A percentile compares a stretch with the other conserved stretches of the same genome.
phyloP scores from a whole-genome alignment of 106 monocot species.

The Dendrobium officinale region DNA sequence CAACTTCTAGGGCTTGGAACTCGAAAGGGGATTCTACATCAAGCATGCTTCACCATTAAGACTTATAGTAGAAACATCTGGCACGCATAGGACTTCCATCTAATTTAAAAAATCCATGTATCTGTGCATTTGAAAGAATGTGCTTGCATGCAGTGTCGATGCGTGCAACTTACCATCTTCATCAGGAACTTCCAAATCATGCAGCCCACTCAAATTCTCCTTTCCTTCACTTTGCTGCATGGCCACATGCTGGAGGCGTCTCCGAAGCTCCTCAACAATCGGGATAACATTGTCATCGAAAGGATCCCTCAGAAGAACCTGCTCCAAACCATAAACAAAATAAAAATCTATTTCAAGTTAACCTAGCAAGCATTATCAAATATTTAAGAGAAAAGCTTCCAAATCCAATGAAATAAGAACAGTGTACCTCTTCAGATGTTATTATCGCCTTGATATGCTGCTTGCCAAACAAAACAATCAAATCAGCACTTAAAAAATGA shows the following conservation, averaged over 20 bases:
- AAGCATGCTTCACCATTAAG: not conserved
- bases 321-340: slow-evolving; percentile 2
- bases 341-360: not conserved
- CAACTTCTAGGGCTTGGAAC: slow-evolving; percentile 72
- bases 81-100: not conserved
- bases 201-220: slow-evolving; percentile 44
- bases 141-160: not conserved
- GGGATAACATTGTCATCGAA: slow-evolving; percentile 74
- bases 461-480: not conserved
- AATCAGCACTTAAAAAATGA: not conserved
- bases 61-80: not conserved
- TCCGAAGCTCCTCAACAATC: slow-evolving; percentile 88
- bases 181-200: slow-evolving; percentile 72
- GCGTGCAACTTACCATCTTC: slow-evolving; percentile 63
- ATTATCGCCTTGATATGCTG: slow-evolving; percentile 82
- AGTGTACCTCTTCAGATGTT: slow-evolving; percentile 50
- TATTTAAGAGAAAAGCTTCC: not conserved
- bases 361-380: not conserved
- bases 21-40: slow-evolving; percentile 68
- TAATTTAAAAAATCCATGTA: not conserved
- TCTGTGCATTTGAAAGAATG: not conserved
- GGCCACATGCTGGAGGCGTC: slow-evolving; percentile 41
- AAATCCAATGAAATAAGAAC: not conserved
- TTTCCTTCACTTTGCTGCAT: slow-evolving; percentile 43
- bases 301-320: slow-evolving; percentile 94